Conservation (phyloP, 2,329 filamentous ascomycete genomes). For the Talaromyces sp. region DNA sequence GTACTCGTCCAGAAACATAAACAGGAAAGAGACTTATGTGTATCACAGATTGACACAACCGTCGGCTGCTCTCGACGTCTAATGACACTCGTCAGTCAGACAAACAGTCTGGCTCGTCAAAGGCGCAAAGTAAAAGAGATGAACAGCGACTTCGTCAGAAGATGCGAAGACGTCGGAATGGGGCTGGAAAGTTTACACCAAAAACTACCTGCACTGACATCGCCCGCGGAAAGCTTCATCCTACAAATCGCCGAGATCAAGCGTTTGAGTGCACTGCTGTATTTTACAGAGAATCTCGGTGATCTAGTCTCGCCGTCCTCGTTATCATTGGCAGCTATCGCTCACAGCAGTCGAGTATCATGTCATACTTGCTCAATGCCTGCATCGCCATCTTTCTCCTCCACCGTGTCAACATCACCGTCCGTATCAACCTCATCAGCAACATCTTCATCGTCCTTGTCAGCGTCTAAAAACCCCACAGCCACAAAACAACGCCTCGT, state of each 20-base stretch:
- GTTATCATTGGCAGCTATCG: neutral
- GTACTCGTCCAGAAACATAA: neutral
- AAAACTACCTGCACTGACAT: slow-evolving; percentile 23
- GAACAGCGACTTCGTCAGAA: slow-evolving; percentile 6
- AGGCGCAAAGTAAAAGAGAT: slow-evolving; percentile 19
- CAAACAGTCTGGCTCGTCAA: slow-evolving; percentile 23
- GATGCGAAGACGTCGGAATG: slow-evolving; percentile 20
- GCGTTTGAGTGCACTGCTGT: slow-evolving; percentile 31
- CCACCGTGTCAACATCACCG: neutral
- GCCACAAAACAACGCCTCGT: slow-evolving; percentile 22
- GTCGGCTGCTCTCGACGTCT: slow-evolving; percentile 35
- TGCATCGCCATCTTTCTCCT: neutral
- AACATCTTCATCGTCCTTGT: neutral
- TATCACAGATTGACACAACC: slow-evolving; percentile 30
- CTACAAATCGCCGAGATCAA: slow-evolving; percentile 31
- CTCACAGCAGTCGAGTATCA: neutral
- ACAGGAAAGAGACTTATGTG: neutral
- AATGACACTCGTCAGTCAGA: slow-evolving; percentile 30
- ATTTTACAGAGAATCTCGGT: slow-evolving; percentile 27
- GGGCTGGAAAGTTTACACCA: slow-evolving; percentile 21
- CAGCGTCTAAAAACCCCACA: neutral
- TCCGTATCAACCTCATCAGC: neutral
- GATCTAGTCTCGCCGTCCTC: slow-evolving; percentile 8
- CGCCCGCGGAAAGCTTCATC: slow-evolving; percentile 24
- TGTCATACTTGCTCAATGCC: neutral